A percentile compares a stretch with the other conserved stretches of the same genome.
These are phyloP conservation scores for Bipolaris cookei DNA, from an alignment of 2,329 filamentous ascomycete species.

Conservation along the genomic window DNA sequence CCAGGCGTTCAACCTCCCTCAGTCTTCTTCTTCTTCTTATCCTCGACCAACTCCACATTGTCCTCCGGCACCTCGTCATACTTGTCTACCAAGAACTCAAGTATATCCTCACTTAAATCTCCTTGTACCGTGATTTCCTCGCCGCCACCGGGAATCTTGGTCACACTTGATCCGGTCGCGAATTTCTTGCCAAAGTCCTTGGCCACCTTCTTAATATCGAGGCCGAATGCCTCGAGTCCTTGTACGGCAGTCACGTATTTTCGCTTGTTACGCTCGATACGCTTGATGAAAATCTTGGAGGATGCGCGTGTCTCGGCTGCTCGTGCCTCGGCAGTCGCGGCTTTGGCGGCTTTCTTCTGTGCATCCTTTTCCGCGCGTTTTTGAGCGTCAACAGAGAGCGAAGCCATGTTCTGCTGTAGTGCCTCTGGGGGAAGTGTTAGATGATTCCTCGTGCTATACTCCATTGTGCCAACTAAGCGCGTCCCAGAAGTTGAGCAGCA, in stretches of 20 bases:
- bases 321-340: conserved; percentile 82
- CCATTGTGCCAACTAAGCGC: background rate
- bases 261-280: conserved; percentile 96
- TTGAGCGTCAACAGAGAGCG: conserved; percentile 87
- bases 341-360: conserved; percentile 95
- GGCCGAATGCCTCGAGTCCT: conserved; percentile 85
- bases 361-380: conserved; percentile 96
- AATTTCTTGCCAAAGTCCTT: conserved; percentile 99
- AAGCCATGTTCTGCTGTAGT: conserved; percentile 80
- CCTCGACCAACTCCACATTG: conserved; percentile 92
- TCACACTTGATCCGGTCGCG: conserved; percentile 90
- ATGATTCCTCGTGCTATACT: background rate
- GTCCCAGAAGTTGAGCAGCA: background rate
- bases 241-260: conserved; percentile 95
- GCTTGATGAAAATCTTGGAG: conserved; percentile 88
- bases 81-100: conserved; percentile 87
- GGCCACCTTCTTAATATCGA: conserved; percentile 93
- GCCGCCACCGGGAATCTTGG: conserved; percentile 81
- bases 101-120: conserved; percentile 92
- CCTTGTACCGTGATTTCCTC: conserved; percentile 99
- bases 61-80: conserved; percentile 92
- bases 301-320: conserved; percentile 82
- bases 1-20: conserved; percentile 22
- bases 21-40: conserved; percentile 84
- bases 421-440: conserved; percentile 54